Conservation (phyloP, 2,329 filamentous ascomycete genomes). For the Fusarium praegraminearum region DNA sequence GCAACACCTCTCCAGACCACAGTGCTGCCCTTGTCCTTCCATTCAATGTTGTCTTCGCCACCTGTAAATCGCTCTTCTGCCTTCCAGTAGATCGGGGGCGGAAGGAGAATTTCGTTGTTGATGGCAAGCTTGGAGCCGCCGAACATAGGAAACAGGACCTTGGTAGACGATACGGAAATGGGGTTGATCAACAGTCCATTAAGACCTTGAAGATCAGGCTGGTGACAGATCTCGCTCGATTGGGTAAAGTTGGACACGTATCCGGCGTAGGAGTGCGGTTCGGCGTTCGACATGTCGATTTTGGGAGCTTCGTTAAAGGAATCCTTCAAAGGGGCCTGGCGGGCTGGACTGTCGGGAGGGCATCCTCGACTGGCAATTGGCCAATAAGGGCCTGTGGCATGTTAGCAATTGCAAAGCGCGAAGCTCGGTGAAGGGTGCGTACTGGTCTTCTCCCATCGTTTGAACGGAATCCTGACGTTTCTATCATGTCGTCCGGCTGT, state of each 20-base stretch:
- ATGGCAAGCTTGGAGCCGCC: slow-evolving; percentile 75
- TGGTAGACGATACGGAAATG: slow-evolving; percentile 67
- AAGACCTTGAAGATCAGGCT: slow-evolving; percentile 71
- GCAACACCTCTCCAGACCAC: slow-evolving; percentile 76
- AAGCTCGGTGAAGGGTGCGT: slow-evolving; percentile 35
- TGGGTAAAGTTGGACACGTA: slow-evolving; percentile 72
- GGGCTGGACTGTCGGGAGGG: slow-evolving; percentile 70
- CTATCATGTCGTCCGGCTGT: slow-evolving; percentile 53
- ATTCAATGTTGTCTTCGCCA: slow-evolving; percentile 62
- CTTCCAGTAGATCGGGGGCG: slow-evolving; percentile 76
- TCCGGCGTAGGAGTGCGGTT: slow-evolving; percentile 65
- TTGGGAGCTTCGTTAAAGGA: slow-evolving; percentile 59
- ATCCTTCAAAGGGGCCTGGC: slow-evolving; percentile 58
- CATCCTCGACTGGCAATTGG: slow-evolving; percentile 70
- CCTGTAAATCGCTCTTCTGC: slow-evolving; percentile 73
- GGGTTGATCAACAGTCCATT: slow-evolving; percentile 75
- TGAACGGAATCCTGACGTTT: slow-evolving; percentile 53
- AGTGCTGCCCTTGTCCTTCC: slow-evolving; percentile 66
- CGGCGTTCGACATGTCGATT: slow-evolving; percentile 60
- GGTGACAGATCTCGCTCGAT: slow-evolving; percentile 72
- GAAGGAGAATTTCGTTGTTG: slow-evolving; percentile 78
- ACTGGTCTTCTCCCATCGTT: slow-evolving; percentile 66
- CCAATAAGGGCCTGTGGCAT: slow-evolving; percentile 64
- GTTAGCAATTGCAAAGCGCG: slow-evolving; percentile 12
- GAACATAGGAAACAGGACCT: slow-evolving; percentile 72